A percentile compares a stretch with the other conserved stretches of the same genome.
These are phyloP conservation scores for Neonectria coccinea DNA, from an alignment of 2,329 filamentous ascomycete genomes.

Conservation along the genomic window DNA sequence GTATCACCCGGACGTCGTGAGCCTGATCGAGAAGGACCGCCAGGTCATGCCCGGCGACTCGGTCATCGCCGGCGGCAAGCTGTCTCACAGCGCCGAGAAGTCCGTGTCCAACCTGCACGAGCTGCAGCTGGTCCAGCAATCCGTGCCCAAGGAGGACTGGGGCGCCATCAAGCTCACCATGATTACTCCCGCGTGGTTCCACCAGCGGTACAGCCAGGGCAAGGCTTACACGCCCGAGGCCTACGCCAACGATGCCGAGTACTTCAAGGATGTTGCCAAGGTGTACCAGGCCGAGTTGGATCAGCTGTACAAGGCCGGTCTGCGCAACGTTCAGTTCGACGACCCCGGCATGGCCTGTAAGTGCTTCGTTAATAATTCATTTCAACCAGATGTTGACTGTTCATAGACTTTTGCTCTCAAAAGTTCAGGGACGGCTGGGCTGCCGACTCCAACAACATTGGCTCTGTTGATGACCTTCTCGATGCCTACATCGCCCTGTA, in stretches of 20 bases:
- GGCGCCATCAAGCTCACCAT: conserved; percentile 65
- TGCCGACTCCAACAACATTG: conserved; percentile 74
- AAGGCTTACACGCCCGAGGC: conserved; percentile 45
- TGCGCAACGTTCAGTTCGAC: conserved; percentile 76
- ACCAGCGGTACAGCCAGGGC: conserved; percentile 46
- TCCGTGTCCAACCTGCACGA: conserved; percentile 63
- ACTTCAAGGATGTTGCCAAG: conserved; percentile 73
- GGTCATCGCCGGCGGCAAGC: conserved; percentile 64
- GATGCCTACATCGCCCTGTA: conserved; percentile 82
- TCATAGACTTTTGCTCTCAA: conserved; percentile 77
- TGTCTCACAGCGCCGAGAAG: conserved; percentile 56
- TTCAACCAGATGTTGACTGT: conserved; percentile 14
- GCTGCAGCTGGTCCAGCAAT: conserved; percentile 60
- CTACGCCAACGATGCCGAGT: conserved; percentile 57
- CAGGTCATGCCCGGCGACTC: conserved; percentile 68
- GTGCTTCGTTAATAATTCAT: conserved; percentile 40
- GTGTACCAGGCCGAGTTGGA: conserved; percentile 73
- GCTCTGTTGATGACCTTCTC: conserved; percentile 75
- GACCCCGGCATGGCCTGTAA: conserved; percentile 75
- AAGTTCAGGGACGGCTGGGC: conserved; percentile 79
- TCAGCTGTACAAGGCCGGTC: conserved; percentile 70
- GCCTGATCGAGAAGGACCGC: conserved; percentile 63
- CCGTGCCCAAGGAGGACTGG: conserved; percentile 61
- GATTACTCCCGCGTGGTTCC: conserved; percentile 62
- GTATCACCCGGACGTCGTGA: conserved; percentile 67